These are phyloP conservation scores for Mycena kentingensis DNA, from an alignment of 768 basidiomycete genomes.

Conservation along the genomic window DNA sequence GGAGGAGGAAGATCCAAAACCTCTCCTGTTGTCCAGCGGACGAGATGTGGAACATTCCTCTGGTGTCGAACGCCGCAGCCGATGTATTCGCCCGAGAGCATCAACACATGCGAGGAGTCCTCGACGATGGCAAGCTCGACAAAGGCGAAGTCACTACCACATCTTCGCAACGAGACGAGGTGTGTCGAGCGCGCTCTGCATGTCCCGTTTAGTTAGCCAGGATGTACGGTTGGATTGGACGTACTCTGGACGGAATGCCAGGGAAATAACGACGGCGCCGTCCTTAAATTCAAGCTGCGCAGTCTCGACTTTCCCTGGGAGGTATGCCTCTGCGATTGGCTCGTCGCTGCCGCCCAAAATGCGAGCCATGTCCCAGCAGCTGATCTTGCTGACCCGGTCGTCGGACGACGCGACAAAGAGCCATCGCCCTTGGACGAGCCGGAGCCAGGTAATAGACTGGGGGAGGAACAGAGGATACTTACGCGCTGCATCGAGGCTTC, in stretches of 20 bases:
- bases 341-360: neutral
- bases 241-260: constrained; percentile 5
- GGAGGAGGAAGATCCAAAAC: constrained; percentile 2
- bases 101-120: constrained; percentile 10
- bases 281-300: constrained; percentile 10
- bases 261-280: constrained; percentile 7
- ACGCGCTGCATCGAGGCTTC: neutral
- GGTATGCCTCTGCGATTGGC: constrained; percentile 8
- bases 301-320: constrained; percentile 11
- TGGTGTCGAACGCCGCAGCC: constrained; percentile 5
- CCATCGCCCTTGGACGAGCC: constrained; percentile 6
- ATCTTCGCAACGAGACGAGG: constrained; percentile 1
- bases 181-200: constrained; percentile 3
- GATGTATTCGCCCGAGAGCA: constrained; percentile 4
- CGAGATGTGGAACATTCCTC: constrained; percentile 1
- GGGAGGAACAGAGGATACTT: neutral
- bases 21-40: neutral
- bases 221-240: neutral
- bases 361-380: constrained; percentile 16
- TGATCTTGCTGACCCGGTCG: constrained; percentile 7
- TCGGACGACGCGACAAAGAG: constrained; percentile 15
- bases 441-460: constrained; percentile 18
- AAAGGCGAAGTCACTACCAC: neutral
- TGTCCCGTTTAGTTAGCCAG: neutral
- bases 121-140: constrained; percentile 2